Base-by-base conservation (phyloP, 164 flowering plant genomes). In the Taxillus chinensis region DNA sequence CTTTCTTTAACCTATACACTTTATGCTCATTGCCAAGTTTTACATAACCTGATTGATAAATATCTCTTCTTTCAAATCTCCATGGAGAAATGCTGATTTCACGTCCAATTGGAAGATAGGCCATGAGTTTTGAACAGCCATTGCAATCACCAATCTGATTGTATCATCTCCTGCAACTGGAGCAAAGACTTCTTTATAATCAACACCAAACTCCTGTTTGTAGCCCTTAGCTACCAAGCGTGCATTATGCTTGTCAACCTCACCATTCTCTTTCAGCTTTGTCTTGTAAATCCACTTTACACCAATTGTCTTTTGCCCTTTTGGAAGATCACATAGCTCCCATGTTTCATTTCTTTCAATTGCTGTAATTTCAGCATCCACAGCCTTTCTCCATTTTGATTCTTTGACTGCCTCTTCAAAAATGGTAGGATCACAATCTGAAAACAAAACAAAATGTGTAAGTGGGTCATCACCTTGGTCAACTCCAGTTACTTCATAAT, bases 221-320 rank as follows among this genome's bases (percentile, higher is more conserved):
- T 52, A 52, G 55, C 55, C 55, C 8, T 52, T 52, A n/a, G 55
- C 55, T 4, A 52, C 55, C 37, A 52, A 52, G 27, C 55, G 17
- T n/a, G 55, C 55, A 2, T 52, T 43, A 2, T 43, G 10, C 8
- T 2, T 6, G 10, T 43, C 46, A 1, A 6, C 46, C 10, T 43
- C 46, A 52, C 55, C 55, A 15, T 5, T 52, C 8, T 15, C 27
- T 27, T 52, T 52, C 27, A n/a, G 8, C 37, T 52, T 52, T 52
- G 37, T 52, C 37, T 15, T 52, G 55, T 52, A 52, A n/a, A 52
- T 8, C 55, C 55, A 52, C 37, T 52, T 52, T 15, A 52, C 37
- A 4, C 2, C 55, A 52, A 52, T 52, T n/a, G 55, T 3, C 27
- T 52, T 52, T 27, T 52, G 17, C 17, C 17, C 17, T n/a, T 15